These are phyloP conservation scores for Dendrobium chrysotoxum DNA, from an alignment of 106 monocot species.

Conservation along the genomic window DNA sequence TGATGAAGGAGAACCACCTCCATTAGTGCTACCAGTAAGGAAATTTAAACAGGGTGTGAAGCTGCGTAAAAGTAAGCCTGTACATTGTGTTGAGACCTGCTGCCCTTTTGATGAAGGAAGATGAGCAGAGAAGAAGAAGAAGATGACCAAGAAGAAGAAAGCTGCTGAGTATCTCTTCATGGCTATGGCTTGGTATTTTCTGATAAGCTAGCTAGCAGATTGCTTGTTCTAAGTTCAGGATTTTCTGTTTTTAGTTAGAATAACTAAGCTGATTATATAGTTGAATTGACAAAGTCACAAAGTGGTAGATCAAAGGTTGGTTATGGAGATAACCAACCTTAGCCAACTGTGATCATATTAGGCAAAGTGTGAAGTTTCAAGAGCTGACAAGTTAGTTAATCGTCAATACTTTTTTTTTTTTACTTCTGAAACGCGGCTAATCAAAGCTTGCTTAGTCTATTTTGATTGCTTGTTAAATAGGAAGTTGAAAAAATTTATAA, in stretches of 20 bases:
- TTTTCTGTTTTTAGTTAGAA: neutral
- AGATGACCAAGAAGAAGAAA: neutral
- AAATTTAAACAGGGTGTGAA: slow-evolving; percentile 90
- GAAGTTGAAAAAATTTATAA: too few relatives aligned
- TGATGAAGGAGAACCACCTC: slow-evolving; percentile 52
- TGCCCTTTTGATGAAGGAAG: neutral
- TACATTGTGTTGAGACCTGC: slow-evolving; percentile 64
- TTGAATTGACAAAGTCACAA: neutral
- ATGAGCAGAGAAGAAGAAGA: neutral
- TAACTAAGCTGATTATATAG: neutral
- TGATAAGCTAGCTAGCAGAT: too few relatives aligned
- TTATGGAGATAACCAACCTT: neutral
- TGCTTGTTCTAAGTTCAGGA: neutral
- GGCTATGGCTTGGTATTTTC: neutral
- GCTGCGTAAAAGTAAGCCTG: slow-evolving; percentile 39
- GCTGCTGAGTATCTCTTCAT: neutral
- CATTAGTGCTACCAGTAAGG: slow-evolving; percentile 78
- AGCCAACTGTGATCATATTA: too few relatives aligned
- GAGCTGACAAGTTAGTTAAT: too few relatives aligned
- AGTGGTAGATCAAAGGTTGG: neutral
- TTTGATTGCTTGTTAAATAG: too few relatives aligned
- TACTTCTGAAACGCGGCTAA: too few relatives aligned
- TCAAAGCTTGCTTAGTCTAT: too few relatives aligned
- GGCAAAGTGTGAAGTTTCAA: too few relatives aligned
- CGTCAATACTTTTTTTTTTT: too few relatives aligned